These are phyloP conservation scores for Claviceps cyperi DNA, from an alignment of 2,329 filamentous ascomycete genomes.

Conservation along the genomic window DNA sequence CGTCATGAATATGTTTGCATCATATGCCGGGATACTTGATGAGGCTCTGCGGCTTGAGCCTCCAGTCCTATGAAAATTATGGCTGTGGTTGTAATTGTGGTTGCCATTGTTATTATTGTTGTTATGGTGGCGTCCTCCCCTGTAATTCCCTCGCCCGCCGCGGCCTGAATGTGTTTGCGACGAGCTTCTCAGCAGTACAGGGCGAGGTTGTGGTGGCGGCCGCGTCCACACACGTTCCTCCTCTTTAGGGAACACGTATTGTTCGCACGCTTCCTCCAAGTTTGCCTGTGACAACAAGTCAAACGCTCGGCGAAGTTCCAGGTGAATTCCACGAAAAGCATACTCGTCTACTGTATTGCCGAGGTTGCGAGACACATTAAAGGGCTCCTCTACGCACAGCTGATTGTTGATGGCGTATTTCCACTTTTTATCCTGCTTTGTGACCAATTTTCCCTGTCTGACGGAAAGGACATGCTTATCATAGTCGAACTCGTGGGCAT, in stretches of 20 bases:
- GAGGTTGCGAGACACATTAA: slow-evolving; percentile 77
- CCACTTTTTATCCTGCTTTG: slow-evolving; percentile 82
- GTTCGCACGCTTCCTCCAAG: slow-evolving; percentile 70
- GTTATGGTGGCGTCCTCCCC: slow-evolving; percentile 33
- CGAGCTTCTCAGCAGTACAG: slow-evolving; percentile 43
- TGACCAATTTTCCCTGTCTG: slow-evolving; percentile 61
- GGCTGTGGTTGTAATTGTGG: slow-evolving; percentile 21
- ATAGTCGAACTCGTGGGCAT: slow-evolving; percentile 86
- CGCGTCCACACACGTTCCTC: slow-evolving; percentile 51
- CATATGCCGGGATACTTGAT: slow-evolving; percentile 35
- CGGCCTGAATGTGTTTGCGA: slow-evolving; percentile 41
- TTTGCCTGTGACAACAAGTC: slow-evolving; percentile 66
- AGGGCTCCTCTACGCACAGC: slow-evolving; percentile 91
- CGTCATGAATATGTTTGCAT: slow-evolving; percentile 32
- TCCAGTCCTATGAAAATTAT: slow-evolving; percentile 17
- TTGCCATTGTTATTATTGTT: slow-evolving; percentile 22
- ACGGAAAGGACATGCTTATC: slow-evolving; percentile 75
- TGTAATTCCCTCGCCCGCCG: slow-evolving; percentile 32
- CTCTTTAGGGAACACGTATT: slow-evolving; percentile 77
- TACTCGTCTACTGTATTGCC: slow-evolving; percentile 95
- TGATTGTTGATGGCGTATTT: slow-evolving; percentile 64
- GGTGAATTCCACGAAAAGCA: slow-evolving; percentile 79
- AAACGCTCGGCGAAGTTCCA: slow-evolving; percentile 81
- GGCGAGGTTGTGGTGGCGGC: slow-evolving; percentile 38
- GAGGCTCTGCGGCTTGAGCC: slow-evolving; percentile 36